phyloP scores from a whole-genome alignment of 2,329 filamentous ascomycete species.

The Diplodia mutila region DNA sequence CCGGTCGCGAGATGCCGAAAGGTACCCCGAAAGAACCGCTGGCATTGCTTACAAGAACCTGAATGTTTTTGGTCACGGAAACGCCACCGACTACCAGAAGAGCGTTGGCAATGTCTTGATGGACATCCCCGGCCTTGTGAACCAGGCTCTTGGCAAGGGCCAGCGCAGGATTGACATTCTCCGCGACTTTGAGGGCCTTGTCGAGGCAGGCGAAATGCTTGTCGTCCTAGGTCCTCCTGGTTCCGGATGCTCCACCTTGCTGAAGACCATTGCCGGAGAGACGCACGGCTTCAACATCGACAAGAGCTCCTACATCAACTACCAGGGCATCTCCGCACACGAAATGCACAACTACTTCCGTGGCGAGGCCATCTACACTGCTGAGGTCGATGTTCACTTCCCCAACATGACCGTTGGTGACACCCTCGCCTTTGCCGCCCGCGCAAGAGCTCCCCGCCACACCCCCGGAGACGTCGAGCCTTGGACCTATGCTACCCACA shows the following conservation, averaged over 20 bases:
- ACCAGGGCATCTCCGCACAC: conserved; percentile 70
- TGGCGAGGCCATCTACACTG: conserved; percentile 83
- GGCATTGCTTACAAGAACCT: conserved; percentile 52
- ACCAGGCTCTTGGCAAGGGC: conserved; percentile 40
- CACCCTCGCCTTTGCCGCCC: conserved; percentile 75
- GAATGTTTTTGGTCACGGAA: conserved; percentile 54
- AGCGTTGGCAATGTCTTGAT: conserved; percentile 54
- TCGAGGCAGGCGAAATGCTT: conserved; percentile 71
- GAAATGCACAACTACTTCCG: conserved; percentile 77
- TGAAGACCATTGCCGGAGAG: conserved; percentile 82
- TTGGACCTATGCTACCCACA: conserved; percentile 60
- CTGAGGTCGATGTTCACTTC: conserved; percentile 80
- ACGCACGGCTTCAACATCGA: conserved; percentile 77
- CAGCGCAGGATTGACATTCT: conserved; percentile 64
- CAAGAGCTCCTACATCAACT: conserved; percentile 73
- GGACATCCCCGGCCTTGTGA: conserved; percentile 44
- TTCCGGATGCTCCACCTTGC: conserved; percentile 75
- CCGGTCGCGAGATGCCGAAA: conserved; percentile 47
- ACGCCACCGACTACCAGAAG: conserved; percentile 56
- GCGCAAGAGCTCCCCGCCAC: conserved; percentile 65
- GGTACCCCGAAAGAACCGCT: conserved; percentile 48
- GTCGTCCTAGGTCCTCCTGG: conserved; percentile 71
- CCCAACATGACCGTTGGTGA: conserved; percentile 75
- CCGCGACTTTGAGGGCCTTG: conserved; percentile 66
- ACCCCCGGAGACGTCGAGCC: conserved; percentile 61